A percentile compares a stretch with the other conserved stretches of the same genome.
Conservation (phyloP, 1,139 yeast species). For the Geotrichum reessii region DNA sequence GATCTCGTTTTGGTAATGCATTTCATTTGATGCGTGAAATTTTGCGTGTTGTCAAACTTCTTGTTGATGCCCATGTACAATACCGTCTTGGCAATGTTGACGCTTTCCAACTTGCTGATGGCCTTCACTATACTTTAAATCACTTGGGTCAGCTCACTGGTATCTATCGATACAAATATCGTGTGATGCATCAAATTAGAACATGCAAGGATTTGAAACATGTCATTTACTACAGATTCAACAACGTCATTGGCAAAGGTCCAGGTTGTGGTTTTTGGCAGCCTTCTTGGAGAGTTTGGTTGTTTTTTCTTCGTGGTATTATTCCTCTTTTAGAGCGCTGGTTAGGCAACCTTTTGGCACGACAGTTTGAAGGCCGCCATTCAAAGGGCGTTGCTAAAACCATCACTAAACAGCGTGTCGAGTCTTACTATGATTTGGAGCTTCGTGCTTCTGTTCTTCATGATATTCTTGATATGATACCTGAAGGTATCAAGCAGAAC, state of each 20-base stretch:
- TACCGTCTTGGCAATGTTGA: conserved; percentile 85
- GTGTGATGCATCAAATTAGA: conserved; percentile 96
- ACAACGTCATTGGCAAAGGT: conserved; percentile 82
- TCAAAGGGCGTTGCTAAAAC: conserved; percentile 90
- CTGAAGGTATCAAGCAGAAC: conserved; percentile 84
- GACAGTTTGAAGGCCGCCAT: conserved; percentile 95
- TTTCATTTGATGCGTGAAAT: conserved; percentile 91
- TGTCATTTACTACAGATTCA: conserved; percentile 77
- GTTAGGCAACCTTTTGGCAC: conserved; percentile 83
- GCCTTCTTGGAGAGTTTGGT: conserved; percentile 98
- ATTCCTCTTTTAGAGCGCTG: conserved; percentile 90
- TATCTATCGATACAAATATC: conserved; percentile 90
- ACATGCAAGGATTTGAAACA: conserved; percentile 95
- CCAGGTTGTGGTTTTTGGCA: conserved; percentile 99
- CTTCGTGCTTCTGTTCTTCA: conserved; percentile 91
- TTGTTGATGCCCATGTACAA: conserved; percentile 93
- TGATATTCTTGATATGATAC: conserved; percentile 94
- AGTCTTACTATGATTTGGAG: conserved; percentile 90
- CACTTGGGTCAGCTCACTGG: conserved; percentile 96
- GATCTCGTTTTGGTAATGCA: conserved; percentile 94
- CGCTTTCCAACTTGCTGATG: conserved; percentile 92
- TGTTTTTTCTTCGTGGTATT: conserved; percentile 86
- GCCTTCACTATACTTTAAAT: conserved; percentile 78
- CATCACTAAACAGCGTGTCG: conserved; percentile 90
- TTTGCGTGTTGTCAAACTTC: conserved; percentile 67